Evolutionary conservation across 371 early-diverging fungal species (phyloP), one percentile per base, ranked within the genome.

Genomic region (Entomophthora muscae): DNA sequence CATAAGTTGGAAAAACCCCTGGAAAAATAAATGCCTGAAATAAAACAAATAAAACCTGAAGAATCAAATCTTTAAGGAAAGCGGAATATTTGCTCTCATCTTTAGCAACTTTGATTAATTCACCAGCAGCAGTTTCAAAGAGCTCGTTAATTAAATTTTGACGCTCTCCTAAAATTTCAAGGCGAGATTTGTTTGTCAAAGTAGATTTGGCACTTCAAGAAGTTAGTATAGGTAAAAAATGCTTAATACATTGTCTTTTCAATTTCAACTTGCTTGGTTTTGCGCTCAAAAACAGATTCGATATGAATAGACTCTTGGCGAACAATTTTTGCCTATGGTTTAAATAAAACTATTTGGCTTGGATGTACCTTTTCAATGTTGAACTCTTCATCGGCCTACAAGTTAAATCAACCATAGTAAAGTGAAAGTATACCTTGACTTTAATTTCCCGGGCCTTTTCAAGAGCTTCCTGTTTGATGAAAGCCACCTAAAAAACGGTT

Each of bases 361-460:
- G 12, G 51, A 52, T 72, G 70, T 76, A 88, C 90, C 84, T 94
- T 93, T 76, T 96, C 97, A 76, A 97, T 97, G 75, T 95, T 95
- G 83, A 95, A 95, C 70, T 97, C 98, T 71, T 97, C 98, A 75
- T 93, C 91, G 57, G 96, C 98, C 84, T 84, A 70, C 26, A 51
- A 55, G 17, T 31, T 1, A 56, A 56, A 31, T 52, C n/a, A 56
- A 21, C 1, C 13, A 26, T 12, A 32, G 23, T 29, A 33, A 26
- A 54, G 5, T 54, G 27, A 7, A 7, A 26, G 33, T 27, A 64
- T 73, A 84, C 90, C 84, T 96, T 97, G 76, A 95, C 91, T 76
- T 93, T 91, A 72, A 96, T 93, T 74, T 98, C 98, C 58, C 92
- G 81, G 27, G 96, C 95, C 77, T 98, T 98, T 72, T 98, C 98